These are phyloP conservation scores for Ophiostoma piceae DNA, from an alignment of 2,329 filamentous ascomycete genomes.

Conservation along the genomic window DNA sequence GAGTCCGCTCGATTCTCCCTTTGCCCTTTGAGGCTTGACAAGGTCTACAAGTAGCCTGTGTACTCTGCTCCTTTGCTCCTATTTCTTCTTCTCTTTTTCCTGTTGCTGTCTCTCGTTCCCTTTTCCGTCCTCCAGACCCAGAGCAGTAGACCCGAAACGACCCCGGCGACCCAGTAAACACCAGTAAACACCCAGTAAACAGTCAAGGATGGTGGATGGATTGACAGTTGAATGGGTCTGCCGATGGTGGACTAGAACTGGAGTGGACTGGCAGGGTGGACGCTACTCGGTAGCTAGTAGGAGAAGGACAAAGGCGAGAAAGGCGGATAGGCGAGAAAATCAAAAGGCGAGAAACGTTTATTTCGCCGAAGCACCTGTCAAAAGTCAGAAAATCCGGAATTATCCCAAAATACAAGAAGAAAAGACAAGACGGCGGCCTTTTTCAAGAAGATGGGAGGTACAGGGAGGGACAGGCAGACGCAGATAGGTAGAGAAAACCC, in stretches of 20 bases:
- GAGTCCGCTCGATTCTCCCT: neutral
- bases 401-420: neutral
- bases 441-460: neutral
- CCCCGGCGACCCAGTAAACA: neutral
- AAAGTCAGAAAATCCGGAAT: neutral
- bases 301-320: neutral
- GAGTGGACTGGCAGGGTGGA: neutral
- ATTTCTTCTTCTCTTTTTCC: neutral
- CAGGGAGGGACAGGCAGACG: neutral
- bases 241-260: conserved; percentile 5
- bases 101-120: conserved; percentile 10
- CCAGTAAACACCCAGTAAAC: neutral
- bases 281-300: neutral
- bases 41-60: neutral
- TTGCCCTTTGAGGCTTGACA: neutral
- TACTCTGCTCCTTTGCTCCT: conserved; percentile 5
- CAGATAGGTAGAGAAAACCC: neutral
- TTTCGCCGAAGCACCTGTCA: neutral
- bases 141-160: conserved; percentile 2
- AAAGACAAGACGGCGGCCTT: neutral
- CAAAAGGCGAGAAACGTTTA: neutral
- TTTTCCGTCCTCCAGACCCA: conserved; percentile 4
- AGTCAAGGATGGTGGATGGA: conserved; percentile 2
- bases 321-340: neutral
- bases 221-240: conserved; percentile 10